Percentiles rank a stretch among this genome's conserved stretches.
Evolutionary conservation across 1,139 yeast species (phyloP).

Genomic region (Pichia sp.): DNA sequence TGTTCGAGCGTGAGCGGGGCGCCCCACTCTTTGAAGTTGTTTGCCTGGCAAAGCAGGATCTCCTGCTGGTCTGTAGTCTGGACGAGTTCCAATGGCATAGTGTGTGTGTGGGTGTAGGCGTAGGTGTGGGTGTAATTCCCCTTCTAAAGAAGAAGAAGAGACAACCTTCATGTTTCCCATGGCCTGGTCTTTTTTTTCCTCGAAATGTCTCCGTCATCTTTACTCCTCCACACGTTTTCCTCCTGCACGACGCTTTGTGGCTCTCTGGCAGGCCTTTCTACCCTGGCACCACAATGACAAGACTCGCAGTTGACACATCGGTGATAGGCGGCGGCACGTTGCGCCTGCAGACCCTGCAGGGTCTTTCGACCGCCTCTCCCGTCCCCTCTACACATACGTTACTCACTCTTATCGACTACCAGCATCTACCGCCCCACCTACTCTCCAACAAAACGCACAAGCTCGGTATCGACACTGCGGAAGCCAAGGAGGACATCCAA

Average conservation of each 20-base stretch:
- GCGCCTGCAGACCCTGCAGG: neutral
- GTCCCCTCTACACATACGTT: neutral
- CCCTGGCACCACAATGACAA: neutral
- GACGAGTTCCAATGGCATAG: neutral
- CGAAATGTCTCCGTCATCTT: too few relatives aligned
- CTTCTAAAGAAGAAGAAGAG: too few relatives aligned
- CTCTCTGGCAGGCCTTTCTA: too few relatives aligned
- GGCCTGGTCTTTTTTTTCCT: too few relatives aligned
- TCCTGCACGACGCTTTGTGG: too few relatives aligned
- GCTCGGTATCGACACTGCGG: neutral
- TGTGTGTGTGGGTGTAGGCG: neutral
- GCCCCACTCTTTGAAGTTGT: conserved; percentile 27
- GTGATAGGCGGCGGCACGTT: neutral
- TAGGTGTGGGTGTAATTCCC: neutral
- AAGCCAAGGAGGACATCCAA: neutral
- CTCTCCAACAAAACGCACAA: neutral
- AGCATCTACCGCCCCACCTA: conserved; percentile 5
- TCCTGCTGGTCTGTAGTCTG: conserved; percentile 3
- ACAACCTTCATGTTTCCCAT: too few relatives aligned
- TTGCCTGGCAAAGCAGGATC: conserved; percentile 21
- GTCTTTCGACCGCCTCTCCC: neutral
- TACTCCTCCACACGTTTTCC: too few relatives aligned
- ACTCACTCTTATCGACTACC: conserved; percentile 1
- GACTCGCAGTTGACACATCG: neutral
- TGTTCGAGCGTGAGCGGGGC: conserved; percentile 18